Percentiles rank a stretch among this genome's conserved stretches.
phyloP scores from a whole-genome alignment of 768 basidiomycete genomes.

The Gloeopeniophorella convolvens region DNA sequence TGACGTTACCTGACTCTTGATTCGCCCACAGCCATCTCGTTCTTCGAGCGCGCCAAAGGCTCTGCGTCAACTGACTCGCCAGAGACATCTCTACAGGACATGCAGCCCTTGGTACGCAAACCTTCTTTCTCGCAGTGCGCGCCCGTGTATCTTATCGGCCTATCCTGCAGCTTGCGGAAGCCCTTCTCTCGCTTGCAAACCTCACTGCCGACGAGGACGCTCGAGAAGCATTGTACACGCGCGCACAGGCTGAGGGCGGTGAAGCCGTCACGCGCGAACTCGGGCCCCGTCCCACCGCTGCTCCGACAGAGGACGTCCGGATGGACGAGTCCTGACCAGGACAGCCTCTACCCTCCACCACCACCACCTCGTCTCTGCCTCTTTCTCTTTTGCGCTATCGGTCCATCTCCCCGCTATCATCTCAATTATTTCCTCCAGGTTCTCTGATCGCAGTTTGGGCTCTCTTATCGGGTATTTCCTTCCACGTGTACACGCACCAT shows the following conservation, averaged over 20 bases:
- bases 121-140: not conserved
- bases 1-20: slow-evolving; percentile 20
- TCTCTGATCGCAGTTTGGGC: not conserved
- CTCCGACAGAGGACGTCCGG: not conserved
- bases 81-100: slow-evolving; percentile 13
- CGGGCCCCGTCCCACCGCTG: not conserved
- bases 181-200: slow-evolving; percentile 53
- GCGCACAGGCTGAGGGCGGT: slow-evolving; percentile 45
- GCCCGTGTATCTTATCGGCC: not conserved
- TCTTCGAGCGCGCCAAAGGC: slow-evolving; percentile 30
- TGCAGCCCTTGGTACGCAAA: slow-evolving; percentile 20
- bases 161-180: slow-evolving; percentile 42
- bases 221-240: slow-evolving; percentile 45
- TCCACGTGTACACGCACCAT: slow-evolving; percentile 3
- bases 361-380: not conserved
- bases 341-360: not conserved
- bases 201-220: slow-evolving; percentile 41
- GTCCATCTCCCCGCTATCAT: not conserved
- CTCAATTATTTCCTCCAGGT: not conserved
- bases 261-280: slow-evolving; percentile 31
- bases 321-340: slow-evolving; percentile 21
- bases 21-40: slow-evolving; percentile 25
- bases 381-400: not conserved
- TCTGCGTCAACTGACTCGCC: slow-evolving; percentile 15
- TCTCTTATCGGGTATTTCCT: not conserved